Evolutionary conservation across 495 filamentous ascomycete species (phyloP), one percentile per base, ranked within the genome.

Genomic region (Penicillium subrubescens): DNA sequence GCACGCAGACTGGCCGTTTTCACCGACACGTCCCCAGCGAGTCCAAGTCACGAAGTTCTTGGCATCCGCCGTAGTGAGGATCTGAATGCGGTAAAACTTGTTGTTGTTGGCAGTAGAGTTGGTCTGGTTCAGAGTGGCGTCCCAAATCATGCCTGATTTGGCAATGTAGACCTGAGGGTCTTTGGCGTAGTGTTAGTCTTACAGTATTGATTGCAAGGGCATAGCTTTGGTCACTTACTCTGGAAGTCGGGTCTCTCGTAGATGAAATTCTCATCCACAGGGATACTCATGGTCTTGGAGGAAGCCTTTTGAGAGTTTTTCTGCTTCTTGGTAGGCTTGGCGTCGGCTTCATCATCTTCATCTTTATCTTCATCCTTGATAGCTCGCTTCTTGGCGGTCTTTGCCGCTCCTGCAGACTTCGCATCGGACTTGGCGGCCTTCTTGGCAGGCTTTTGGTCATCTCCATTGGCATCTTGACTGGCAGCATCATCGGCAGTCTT

Each of bases 21-120:
- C 90, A 0, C 92, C 92, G 8, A 94, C 91, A 17, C 92, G 84
- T 12, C 92, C 92, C 90, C 89, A 94, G 15, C 89, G 84, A 2
- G 87, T 91, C 88, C 88, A 91, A 7, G 84, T 83, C 23, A 77
- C 64, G 75, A 80, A 90, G 8, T 70, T 56, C 8, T 17, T 48
- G 34, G 48, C 62, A 6, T 58, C 51, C n/a, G 72, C 62, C 3
- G 60, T 59, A 10, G 68, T 64, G 8, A 84, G 63, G n/a, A 79
- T 54, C 72, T 90, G 87, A 25, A 91, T 68, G 29, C 85, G 82
- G 65, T 91, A 92, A 71, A 93, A 92, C 57, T 93, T 93, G 74
- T 92, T 92, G 62, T 87, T 87, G 61, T 90, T 90, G 17, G 75
- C 71, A 8, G 79, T 71, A 1, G 89, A 68, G 35, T 75, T 74